These are phyloP conservation scores for Sarcodon aspratus DNA, from an alignment of 768 basidiomycete genomes.

Conservation along the genomic window DNA sequence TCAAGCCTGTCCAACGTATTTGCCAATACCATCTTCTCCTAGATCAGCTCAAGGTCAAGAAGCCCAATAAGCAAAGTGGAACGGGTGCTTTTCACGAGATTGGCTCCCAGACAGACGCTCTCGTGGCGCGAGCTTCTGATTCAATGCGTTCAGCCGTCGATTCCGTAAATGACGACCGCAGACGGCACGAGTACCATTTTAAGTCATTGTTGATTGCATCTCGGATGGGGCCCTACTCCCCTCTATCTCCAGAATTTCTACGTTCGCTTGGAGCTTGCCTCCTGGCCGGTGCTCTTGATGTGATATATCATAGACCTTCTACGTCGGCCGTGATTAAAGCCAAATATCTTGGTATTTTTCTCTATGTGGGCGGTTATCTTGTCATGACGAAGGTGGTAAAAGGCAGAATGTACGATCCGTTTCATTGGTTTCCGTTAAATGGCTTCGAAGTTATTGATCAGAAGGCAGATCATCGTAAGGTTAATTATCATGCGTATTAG, in stretches of 20 bases:
- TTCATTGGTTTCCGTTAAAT: conserved; percentile 77
- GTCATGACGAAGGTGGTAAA: conserved; percentile 81
- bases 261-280: conserved; percentile 68
- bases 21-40: conserved; percentile 93
- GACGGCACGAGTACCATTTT: conserved; percentile 47
- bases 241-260: conserved; percentile 44
- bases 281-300: conserved; percentile 81
- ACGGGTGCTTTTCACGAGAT: neutral
- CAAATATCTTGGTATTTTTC: conserved; percentile 84
- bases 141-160: conserved; percentile 70
- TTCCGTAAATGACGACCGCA: conserved; percentile 74
- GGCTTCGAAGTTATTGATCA: conserved; percentile 63
- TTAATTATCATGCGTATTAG: neutral
- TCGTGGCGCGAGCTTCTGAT: conserved; percentile 35
- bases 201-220: conserved; percentile 62
- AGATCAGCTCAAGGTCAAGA: conserved; percentile 39
- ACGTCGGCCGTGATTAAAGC: conserved; percentile 36
- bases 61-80: neutral
- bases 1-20: conserved; percentile 93
- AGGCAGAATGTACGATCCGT: conserved; percentile 71
- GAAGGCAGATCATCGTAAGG: conserved; percentile 66
- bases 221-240: conserved; percentile 33
- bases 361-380: conserved; percentile 80
- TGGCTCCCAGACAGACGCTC: conserved; percentile 4
- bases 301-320: conserved; percentile 50